Evolutionary conservation across 164 flowering plant genomes (phyloP), one percentile per base, ranked within the genome.

Genomic region (Aristolochia contorta): DNA sequence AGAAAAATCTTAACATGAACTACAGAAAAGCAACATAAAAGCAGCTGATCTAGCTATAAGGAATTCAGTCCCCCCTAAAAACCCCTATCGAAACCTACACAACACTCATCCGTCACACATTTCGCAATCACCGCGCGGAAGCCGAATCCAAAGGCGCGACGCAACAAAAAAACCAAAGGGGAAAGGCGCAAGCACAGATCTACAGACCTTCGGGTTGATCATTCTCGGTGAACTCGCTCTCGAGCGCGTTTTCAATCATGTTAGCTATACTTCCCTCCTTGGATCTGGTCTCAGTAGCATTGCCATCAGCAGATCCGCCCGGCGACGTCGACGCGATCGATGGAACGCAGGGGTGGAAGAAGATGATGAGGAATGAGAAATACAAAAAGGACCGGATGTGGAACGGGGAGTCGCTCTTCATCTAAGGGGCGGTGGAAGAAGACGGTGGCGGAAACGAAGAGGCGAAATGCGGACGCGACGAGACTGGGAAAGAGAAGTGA

Each of bases 211-310:
- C 84, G 27, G 64, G 56, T 60, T 81, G 83, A 22, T 88, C 87
- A 30, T 72, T 86, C 63, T 87, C 94, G 14, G 84, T 67, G 72
- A 89, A 89, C 73, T 89, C 97, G 61, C 87, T 85, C 71, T 82
- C 88, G 21, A 89, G 74, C 21, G 94, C 97, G 12, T 77, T 80
- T 71, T 85, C 97, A 56, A 89, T 78, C 71, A 87, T 85, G 64
- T 80, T 82, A 13, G 94, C 91, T 33, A 89, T 79, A 65, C 85
- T 82, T 24, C 79, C 86, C 54, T 82, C 88, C 30, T 70, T 74
- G 23, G 80, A 71, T 64, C 67, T 41, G 72, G 67, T 58, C 45
- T 55, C 67, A 41, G 77, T 74, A 58, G 69, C 69, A 68, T 69
- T 73, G 61, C 25, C 55, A 41, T 50, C 61, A 27, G 20, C 59